phyloP scores from a whole-genome alignment of 2,329 filamentous ascomycete species.

The Ophiosphaerella korrae region DNA sequence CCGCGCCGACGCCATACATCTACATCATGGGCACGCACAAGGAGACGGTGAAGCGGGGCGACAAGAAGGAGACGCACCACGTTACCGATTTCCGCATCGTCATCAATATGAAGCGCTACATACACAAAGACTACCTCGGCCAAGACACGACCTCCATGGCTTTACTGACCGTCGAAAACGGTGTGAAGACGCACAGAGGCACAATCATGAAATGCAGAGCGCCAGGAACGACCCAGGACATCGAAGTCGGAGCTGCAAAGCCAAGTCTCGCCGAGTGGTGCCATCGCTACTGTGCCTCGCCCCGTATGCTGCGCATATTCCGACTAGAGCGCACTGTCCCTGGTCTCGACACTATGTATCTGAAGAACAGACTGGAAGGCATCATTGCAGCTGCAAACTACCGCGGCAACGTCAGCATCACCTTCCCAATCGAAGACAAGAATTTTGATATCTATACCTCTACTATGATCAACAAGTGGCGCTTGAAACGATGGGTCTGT shows the following conservation, averaged over 20 bases:
- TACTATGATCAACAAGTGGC: slow-evolving; percentile 67
- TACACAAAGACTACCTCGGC: slow-evolving; percentile 26
- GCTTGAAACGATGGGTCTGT: slow-evolving; percentile 66
- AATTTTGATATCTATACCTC: slow-evolving; percentile 68
- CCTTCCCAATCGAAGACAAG: slow-evolving; percentile 63
- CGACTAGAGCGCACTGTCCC: slow-evolving; percentile 53
- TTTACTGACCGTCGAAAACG: slow-evolving; percentile 58
- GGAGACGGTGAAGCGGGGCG: slow-evolving; percentile 40
- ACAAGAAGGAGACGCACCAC: slow-evolving; percentile 43
- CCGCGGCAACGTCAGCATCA: slow-evolving; percentile 63
- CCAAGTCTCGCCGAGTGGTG: slow-evolving; percentile 66
- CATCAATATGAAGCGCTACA: slow-evolving; percentile 39
- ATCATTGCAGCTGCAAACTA: slow-evolving; percentile 71
- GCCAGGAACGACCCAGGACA: slow-evolving; percentile 51
- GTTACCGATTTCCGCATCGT: slow-evolving; percentile 47
- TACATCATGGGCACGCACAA: slow-evolving; percentile 47
- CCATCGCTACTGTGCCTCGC: slow-evolving; percentile 66
- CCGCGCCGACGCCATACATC: slow-evolving; percentile 41
- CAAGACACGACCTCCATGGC: slow-evolving; percentile 30
- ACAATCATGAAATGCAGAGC: slow-evolving; percentile 61
- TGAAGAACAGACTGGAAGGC: slow-evolving; percentile 60
- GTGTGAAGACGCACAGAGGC: slow-evolving; percentile 68
- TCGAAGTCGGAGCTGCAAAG: slow-evolving; percentile 52
- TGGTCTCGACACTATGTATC: slow-evolving; percentile 64
- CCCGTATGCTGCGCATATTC: slow-evolving; percentile 61